Base-by-base conservation (phyloP, 106 monocot genomes). In the Posidonia australis region DNA sequence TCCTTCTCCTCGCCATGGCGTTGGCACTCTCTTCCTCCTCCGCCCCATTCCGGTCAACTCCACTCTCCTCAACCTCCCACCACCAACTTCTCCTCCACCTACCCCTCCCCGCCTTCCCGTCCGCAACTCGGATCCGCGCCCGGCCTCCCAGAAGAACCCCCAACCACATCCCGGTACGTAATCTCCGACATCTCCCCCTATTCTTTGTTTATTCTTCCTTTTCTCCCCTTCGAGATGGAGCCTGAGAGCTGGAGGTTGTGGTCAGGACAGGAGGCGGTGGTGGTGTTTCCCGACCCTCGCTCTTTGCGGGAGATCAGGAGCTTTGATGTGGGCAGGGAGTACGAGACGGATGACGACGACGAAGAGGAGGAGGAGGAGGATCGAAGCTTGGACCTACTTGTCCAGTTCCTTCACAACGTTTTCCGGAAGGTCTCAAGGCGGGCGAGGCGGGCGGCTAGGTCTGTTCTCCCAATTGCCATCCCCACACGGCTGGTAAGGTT, bases 381-480 rank as follows among this genome's bases (percentile, higher is more conserved):
- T 44, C 66, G 83, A 65, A 99, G 98, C 71, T 77, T 91, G 77
- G 98, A 99, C 73, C 75, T 99, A 28, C 64, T 99, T 9, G 91
- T 63, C 27, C 65, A 73, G 26, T 88, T 99, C 41, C 62, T 91
- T 2, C 67, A 82, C 46, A 88, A 81, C 51, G 47, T 83, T 42
- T 99, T 88, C 75, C 32, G 76, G 11, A 99, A 80, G 64, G 66
- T 85, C 47, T 99, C 98, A 7, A 77, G 87, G 26, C 76, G 75
- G 44, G 87, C 77, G 41, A 68, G 91, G 28, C 83, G 69, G 76
- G 83, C 82, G 5, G 91, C 74, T 28, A 70, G 91, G 67, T 83
- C 98, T 23, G 88, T 99, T 21, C 91, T 99, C 24, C 98, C 91
- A 12, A 61, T 81, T 45, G 72, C 83, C 41, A 65, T 99, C 57